Evolutionary conservation across 192 early-diverging fungal species (phyloP).

Genomic region (Cetraspora pellucida): DNA sequence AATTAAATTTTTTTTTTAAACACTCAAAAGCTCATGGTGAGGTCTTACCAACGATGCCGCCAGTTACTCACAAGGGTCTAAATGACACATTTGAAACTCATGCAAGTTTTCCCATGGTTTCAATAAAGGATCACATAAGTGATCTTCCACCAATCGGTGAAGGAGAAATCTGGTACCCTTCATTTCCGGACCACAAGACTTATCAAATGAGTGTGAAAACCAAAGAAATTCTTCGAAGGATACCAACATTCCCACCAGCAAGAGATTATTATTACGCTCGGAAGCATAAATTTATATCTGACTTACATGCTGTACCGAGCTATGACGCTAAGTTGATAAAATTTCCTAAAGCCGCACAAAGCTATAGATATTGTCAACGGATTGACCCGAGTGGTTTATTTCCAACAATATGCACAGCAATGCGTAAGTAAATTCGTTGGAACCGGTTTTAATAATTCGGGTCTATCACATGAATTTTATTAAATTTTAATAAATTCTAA

Average conservation of each 20-base stretch:
- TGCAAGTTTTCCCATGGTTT: constrained; percentile 22
- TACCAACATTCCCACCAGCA: neutral
- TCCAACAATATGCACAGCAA: constrained; percentile 18
- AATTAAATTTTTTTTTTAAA: neutral
- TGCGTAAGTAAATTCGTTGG: constrained; percentile 18
- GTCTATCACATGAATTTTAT: no score
- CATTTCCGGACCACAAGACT: constrained; percentile 18
- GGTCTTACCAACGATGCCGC: constrained; percentile 27
- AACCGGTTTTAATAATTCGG: no score
- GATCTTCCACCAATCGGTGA: constrained; percentile 26
- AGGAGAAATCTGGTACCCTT: constrained; percentile 22
- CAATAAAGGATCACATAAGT: constrained; percentile 24
- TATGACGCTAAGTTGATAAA: constrained; percentile 16
- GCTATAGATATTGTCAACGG: constrained; percentile 25
- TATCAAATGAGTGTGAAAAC: neutral
- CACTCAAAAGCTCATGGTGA: constrained; percentile 10
- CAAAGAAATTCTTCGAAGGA: constrained; percentile 14
- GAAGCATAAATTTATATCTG: neutral
- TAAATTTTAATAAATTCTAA: no score
- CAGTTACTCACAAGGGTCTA: constrained; percentile 14
- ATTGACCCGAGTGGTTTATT: constrained; percentile 11
- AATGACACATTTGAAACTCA: neutral
- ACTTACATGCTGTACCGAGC: neutral
- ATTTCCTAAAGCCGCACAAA: neutral
- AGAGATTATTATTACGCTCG: constrained; percentile 20